phyloP scores from a whole-genome alignment of 495 filamentous ascomycete species.

The Halenospora varia region DNA sequence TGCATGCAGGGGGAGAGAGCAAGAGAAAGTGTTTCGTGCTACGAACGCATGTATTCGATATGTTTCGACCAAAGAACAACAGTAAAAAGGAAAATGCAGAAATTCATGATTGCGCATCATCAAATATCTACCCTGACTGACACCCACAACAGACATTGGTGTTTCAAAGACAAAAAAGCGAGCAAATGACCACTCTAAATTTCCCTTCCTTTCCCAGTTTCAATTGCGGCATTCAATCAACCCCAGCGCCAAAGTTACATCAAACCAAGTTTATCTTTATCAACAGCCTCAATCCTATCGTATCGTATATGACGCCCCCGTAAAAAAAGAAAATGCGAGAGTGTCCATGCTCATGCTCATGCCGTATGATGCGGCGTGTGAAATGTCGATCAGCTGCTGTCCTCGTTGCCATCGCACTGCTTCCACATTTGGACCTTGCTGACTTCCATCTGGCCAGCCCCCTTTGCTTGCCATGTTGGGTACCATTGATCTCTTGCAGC shows the following conservation, averaged over 20 bases:
- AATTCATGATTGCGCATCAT: neutral
- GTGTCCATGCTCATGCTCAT: too few species aligned
- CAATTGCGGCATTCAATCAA: neutral
- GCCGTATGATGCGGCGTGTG: too few species aligned
- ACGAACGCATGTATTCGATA: neutral
- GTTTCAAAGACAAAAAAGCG: neutral
- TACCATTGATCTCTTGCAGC: slow-evolving; percentile 60
- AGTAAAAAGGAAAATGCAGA: neutral
- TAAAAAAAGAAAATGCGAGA: too few species aligned
- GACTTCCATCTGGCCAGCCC: slow-evolving; percentile 62
- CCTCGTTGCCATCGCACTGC: slow-evolving; percentile 57
- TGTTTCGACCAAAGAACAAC: neutral
- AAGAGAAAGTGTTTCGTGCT: too few species aligned
- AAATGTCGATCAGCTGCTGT: neutral
- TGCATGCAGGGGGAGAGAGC: too few species aligned
- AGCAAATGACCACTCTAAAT: neutral
- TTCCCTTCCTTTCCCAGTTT: neutral
- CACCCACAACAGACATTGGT: too few species aligned
- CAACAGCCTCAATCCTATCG: slow-evolving; percentile 1
- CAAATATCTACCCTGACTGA: neutral
- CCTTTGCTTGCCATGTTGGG: slow-evolving; percentile 61
- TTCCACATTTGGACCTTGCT: slow-evolving; percentile 78
- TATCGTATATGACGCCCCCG: neutral
- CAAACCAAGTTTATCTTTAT: slow-evolving; percentile 1
- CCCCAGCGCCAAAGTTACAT: neutral